phyloP scores from a whole-genome alignment of 768 basidiomycete genomes.

The Ramaria rubella region DNA sequence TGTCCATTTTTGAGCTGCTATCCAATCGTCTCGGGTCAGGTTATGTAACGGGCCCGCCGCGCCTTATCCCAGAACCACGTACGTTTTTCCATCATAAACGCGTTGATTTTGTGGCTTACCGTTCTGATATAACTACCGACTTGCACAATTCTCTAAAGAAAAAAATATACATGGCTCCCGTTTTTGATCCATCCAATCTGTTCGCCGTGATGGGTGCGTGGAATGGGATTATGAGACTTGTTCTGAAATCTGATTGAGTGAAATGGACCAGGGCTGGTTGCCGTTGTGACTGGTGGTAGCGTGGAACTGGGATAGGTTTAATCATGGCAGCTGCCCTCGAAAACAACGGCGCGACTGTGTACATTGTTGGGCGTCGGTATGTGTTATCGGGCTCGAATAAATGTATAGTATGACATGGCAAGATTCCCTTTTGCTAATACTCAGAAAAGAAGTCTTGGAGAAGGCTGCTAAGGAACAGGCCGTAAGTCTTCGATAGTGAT shows the following conservation, averaged over 20 bases:
- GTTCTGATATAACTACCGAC: no score
- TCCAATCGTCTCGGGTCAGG: no score
- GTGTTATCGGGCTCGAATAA: neutral
- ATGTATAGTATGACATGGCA: neutral
- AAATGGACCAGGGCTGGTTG: slow-evolving; percentile 44
- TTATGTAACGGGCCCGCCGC: no score
- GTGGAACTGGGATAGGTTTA: slow-evolving; percentile 72
- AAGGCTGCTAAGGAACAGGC: slow-evolving; percentile 54
- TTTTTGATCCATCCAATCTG: slow-evolving; percentile 4
- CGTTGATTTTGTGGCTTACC: no score
- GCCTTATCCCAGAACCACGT: no score
- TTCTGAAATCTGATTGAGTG: neutral
- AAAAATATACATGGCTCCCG: neutral
- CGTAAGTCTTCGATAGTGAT: slow-evolving; percentile 33
- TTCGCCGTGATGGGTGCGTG: slow-evolving; percentile 5
- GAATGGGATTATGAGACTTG: neutral
- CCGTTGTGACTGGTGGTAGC: slow-evolving; percentile 71
- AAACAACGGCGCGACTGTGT: slow-evolving; percentile 74
- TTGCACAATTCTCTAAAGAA: no score
- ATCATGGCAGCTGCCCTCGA: slow-evolving; percentile 77
- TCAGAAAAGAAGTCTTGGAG: slow-evolving; percentile 41
- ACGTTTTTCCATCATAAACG: no score
- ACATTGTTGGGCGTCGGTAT: slow-evolving; percentile 63
- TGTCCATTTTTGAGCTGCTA: no score
- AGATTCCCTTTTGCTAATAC: neutral